Evolutionary conservation across 306 rosid genomes (phyloP).

Genomic region (Fagus sylvatica): DNA sequence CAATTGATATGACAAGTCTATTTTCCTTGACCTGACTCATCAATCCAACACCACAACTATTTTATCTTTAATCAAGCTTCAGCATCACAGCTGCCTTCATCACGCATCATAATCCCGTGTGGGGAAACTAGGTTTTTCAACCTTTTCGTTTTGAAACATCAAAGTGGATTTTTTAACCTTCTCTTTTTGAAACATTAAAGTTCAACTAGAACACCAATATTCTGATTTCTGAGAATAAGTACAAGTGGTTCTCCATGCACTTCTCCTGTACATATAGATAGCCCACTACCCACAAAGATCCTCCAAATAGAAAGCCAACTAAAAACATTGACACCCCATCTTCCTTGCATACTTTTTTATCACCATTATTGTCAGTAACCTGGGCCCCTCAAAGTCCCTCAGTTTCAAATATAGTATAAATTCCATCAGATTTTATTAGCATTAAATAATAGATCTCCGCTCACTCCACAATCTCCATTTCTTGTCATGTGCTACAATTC

Average conservation of each 20-base stretch:
- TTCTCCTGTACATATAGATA: constrained; percentile 8
- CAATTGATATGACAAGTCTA: constrained; percentile 22
- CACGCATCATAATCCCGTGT: not conserved
- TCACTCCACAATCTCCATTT: constrained; percentile 18
- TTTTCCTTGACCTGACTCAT: constrained; percentile 42
- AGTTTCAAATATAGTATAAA: not conserved
- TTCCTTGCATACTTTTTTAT: constrained; percentile 1
- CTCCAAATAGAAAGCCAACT: constrained; percentile 19
- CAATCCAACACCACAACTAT: constrained; percentile 43
- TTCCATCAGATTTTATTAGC: not conserved
- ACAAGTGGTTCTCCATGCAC: constrained; percentile 30
- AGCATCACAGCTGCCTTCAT: constrained; percentile 37
- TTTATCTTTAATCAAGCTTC: constrained; percentile 25
- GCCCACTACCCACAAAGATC: constrained; percentile 34
- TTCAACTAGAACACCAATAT: constrained; percentile 7
- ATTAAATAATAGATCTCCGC: constrained; percentile 9
- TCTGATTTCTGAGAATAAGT: constrained; percentile 32
- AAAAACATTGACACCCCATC: constrained; percentile 15
- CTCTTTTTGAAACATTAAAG: not conserved
- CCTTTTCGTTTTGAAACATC: not conserved
- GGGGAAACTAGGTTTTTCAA: not conserved
- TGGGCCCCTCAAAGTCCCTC: constrained; percentile 15
- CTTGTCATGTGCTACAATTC: not conserved
- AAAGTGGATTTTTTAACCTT: too few species aligned
- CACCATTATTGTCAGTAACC: constrained; percentile 15